Evolutionary conservation across 2,329 filamentous ascomycete species (phyloP).

Genomic region (Sordariomycetes sp.): DNA sequence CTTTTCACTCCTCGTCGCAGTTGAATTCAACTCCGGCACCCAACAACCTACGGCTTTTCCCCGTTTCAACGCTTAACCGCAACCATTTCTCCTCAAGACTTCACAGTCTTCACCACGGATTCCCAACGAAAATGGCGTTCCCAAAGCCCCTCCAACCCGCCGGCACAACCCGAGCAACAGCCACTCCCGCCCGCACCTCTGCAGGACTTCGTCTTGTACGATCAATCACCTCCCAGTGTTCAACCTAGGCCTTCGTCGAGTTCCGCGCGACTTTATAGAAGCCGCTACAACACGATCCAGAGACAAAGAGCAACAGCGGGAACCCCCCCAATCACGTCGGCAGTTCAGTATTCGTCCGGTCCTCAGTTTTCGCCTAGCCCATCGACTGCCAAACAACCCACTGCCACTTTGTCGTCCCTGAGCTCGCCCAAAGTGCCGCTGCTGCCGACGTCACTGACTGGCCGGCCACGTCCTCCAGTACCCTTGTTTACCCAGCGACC

Average conservation of each 20-base stretch:
- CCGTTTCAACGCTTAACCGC: conserved; percentile 41
- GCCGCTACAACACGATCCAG: not conserved
- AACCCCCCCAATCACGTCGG: not conserved
- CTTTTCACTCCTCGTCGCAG: conserved; percentile 37
- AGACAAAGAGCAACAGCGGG: not conserved
- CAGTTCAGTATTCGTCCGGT: not conserved
- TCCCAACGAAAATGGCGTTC: conserved; percentile 69
- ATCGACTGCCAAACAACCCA: not conserved
- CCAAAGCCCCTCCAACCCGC: conserved; percentile 50
- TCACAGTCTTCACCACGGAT: conserved; percentile 73
- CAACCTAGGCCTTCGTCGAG: conserved; percentile 36
- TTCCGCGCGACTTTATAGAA: conserved; percentile 31
- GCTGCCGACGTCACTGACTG: not conserved
- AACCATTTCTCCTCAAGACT: conserved; percentile 53
- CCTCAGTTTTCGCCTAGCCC: not conserved
- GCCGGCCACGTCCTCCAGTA: conserved; percentile 46
- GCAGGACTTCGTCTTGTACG: conserved; percentile 73
- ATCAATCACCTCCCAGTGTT: conserved; percentile 33
- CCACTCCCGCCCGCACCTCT: conserved; percentile 39
- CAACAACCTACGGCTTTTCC: conserved; percentile 45
- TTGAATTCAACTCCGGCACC: conserved; percentile 40
- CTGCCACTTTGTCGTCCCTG: not conserved
- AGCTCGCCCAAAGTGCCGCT: not conserved
- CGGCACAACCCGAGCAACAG: conserved; percentile 47
- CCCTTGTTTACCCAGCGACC: conserved; percentile 55